A percentile compares a stretch with the other conserved stretches of the same genome.
Conservation (phyloP, 2,329 filamentous ascomycete species). For the Shiraia bambusicola region DNA sequence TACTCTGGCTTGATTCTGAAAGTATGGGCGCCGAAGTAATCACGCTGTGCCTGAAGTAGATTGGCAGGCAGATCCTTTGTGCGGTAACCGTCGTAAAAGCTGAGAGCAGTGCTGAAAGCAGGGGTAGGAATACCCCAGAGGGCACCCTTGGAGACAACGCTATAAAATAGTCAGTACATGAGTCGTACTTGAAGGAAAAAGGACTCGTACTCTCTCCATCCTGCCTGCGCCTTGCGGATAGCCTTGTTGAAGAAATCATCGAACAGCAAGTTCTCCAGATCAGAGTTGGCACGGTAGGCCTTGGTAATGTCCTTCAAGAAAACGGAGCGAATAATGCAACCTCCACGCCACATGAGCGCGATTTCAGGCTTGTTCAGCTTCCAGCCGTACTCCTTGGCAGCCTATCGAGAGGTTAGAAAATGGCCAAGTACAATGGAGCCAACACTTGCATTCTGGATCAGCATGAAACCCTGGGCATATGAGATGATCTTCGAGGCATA, state of each 20-base stretch:
- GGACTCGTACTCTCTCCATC: conserved; percentile 43
- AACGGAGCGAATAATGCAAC: conserved; percentile 99
- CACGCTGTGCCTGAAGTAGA: conserved; percentile 96
- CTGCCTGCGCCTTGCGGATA: conserved; percentile 86
- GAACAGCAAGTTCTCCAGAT: conserved; percentile 97
- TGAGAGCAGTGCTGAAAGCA: conserved; percentile 93
- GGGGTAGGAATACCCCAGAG: conserved; percentile 94
- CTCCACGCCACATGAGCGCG: conserved; percentile 99
- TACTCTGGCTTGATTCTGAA: conserved; percentile 57
- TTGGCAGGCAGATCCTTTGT: conserved; percentile 97
- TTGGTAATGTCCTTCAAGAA: conserved; percentile 99
- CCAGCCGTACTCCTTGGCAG: conserved; percentile 93
- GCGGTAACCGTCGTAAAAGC: conserved; percentile 98
- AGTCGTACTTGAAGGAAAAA: neutral
- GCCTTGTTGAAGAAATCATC: conserved; percentile 99
- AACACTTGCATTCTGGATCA: conserved; percentile 86
- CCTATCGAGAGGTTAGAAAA: conserved; percentile 53
- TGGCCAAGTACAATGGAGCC: neutral
- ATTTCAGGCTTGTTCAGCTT: conserved; percentile 99
- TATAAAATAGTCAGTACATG: conserved; percentile 53
- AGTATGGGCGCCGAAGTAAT: conserved; percentile 83
- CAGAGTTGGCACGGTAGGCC: conserved; percentile 85
- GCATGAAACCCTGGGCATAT: conserved; percentile 99
- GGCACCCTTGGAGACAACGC: conserved; percentile 83
- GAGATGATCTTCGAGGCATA: conserved; percentile 99